Conservation (phyloP, 805 yeast species). For the Brettanomyces sp. region DNA sequence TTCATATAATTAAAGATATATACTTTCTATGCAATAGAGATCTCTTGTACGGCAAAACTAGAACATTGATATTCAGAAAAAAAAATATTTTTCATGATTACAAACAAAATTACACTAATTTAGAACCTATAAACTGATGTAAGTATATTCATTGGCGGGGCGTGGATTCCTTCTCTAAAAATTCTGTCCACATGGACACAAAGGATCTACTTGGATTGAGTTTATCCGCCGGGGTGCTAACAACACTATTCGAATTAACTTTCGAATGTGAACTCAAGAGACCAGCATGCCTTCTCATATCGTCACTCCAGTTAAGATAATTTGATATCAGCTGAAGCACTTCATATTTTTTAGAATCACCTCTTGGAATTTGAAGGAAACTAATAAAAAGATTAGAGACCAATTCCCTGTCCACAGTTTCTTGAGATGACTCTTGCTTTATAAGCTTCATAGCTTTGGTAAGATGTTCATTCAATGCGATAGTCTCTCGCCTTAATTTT, state of each 20-base stretch:
- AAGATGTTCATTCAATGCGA: constrained; percentile 84
- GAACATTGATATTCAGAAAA: too few species aligned
- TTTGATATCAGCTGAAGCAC: constrained; percentile 78
- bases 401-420: constrained; percentile 78
- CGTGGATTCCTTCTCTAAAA: constrained; percentile 61
- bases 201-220: constrained; percentile 30
- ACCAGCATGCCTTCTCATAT: constrained; percentile 69
- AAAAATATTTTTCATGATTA: too few species aligned
- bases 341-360: constrained; percentile 91
- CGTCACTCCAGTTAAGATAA: constrained; percentile 82
- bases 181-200: constrained; percentile 74
- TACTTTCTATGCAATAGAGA: too few species aligned
- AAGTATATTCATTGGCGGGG: not conserved
- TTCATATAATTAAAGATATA: too few species aligned
- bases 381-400: constrained; percentile 79
- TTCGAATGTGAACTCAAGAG: constrained; percentile 26
- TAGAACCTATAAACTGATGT: not conserved
- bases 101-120: not conserved
- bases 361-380: constrained; percentile 80
- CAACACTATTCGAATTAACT: constrained; percentile 24
- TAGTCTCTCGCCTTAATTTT: constrained; percentile 89
- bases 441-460: constrained; percentile 86
- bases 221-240: constrained; percentile 22
- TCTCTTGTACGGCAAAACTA: too few species aligned
- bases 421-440: constrained; percentile 66